Evolutionary conservation across 2,329 filamentous ascomycete species (phyloP).

Genomic region (Ceratocystiopsis sp.): DNA sequence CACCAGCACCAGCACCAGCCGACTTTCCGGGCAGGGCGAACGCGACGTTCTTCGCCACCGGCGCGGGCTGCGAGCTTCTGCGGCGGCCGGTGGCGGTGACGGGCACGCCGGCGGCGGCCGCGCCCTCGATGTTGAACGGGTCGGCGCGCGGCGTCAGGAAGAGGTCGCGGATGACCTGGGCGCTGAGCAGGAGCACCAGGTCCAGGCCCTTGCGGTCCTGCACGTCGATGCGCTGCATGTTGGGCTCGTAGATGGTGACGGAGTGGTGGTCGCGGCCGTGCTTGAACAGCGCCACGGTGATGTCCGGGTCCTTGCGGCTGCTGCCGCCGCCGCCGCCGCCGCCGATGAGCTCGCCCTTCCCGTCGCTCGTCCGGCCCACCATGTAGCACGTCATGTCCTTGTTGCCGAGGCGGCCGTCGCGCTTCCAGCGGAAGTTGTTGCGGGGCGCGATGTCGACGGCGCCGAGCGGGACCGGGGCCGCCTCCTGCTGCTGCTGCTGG

Average conservation of each 20-base stretch:
- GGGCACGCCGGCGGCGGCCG: conserved; percentile 9
- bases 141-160: conserved; percentile 50
- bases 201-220: conserved; percentile 91
- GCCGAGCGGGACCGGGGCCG: conserved; percentile 18
- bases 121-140: conserved; percentile 56
- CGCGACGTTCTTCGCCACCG: conserved; percentile 12
- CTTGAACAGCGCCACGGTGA: conserved; percentile 79
- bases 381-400: conserved; percentile 83
- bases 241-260: conserved; percentile 84
- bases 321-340: conserved; percentile 53
- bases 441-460: conserved; percentile 44
- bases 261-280: conserved; percentile 39
- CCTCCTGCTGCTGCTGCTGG: conserved; percentile 28
- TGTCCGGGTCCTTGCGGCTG: conserved; percentile 84
- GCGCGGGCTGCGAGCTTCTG: conserved; percentile 23
- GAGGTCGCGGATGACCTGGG: conserved; percentile 48
- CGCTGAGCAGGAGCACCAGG: conserved; percentile 51
- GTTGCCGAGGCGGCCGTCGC: conserved; percentile 59
- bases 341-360: conserved; percentile 33
- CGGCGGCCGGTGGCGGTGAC: conserved; percentile 10
- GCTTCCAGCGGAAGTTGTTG: conserved; percentile 75
- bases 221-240: conserved; percentile 75
- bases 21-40: not conserved
- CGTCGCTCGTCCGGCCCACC: conserved; percentile 32
- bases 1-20: conserved; percentile 7